Percentiles rank a stretch among this genome's conserved stretches.
These are phyloP conservation scores for Taphrina sp. DNA, from an alignment of 1,139 yeast genomes.

Conservation along the genomic window DNA sequence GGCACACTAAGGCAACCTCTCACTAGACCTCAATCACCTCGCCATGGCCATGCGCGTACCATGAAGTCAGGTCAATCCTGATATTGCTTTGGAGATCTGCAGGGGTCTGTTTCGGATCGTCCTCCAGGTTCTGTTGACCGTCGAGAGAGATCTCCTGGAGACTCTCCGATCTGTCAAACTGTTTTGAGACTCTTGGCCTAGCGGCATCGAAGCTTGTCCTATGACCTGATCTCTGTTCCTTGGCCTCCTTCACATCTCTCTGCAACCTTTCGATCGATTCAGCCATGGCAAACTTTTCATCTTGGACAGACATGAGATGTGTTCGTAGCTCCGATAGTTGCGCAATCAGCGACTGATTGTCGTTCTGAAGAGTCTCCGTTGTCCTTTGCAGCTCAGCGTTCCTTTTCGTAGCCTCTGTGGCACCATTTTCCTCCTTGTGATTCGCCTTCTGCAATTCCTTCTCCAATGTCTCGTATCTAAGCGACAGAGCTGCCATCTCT, in stretches of 20 bases:
- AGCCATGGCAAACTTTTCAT: conserved; percentile 25
- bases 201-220: background rate
- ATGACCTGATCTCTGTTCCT: background rate
- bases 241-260: conserved; percentile 1
- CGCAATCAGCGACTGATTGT: conserved; percentile 18
- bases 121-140: background rate
- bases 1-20: too few relatives aligned
- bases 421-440: background rate
- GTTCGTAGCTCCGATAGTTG: conserved; percentile 19
- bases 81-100: conserved; percentile 8
- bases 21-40: conserved; percentile 23
- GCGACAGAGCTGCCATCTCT: background rate
- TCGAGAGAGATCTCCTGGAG: conserved; percentile 21
- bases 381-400: conserved; percentile 9
- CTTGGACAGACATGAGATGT: conserved; percentile 24
- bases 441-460: background rate
- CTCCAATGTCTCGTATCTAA: background rate
- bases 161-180: conserved; percentile 11
- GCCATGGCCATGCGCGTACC: conserved; percentile 28
- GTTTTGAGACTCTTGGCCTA: conserved; percentile 12
- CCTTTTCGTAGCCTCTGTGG: background rate
- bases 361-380: conserved; percentile 14
- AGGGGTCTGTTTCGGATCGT: background rate
- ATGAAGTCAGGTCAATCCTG: conserved; percentile 21
- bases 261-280: conserved; percentile 15